phyloP scores from a whole-genome alignment of 164 flowering plant species.

The Santalum album region DNA sequence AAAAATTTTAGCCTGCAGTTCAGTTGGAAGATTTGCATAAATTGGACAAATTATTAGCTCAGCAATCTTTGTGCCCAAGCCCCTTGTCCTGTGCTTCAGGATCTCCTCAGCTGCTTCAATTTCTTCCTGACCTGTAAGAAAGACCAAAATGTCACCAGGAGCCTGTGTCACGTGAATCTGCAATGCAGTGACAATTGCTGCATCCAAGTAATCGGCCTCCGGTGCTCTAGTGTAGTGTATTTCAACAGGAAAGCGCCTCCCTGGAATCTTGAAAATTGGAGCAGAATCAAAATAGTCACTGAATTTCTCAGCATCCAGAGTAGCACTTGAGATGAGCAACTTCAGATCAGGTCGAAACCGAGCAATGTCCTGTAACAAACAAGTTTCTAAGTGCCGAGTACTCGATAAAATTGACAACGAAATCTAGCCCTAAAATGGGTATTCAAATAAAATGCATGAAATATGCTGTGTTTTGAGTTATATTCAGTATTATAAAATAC shows the following conservation, averaged over 20 bases:
- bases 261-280: slow-evolving; percentile 89
- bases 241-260: slow-evolving; percentile 90
- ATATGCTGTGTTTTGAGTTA: no score
- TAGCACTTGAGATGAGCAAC: slow-evolving; percentile 96
- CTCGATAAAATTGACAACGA: neutral
- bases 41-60: slow-evolving; percentile 95
- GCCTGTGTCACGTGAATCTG: slow-evolving; percentile 81
- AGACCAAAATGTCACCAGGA: slow-evolving; percentile 81
- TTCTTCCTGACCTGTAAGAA: slow-evolving; percentile 92
- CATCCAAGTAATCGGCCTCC: slow-evolving; percentile 93
- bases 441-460: no score
- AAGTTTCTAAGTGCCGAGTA: neutral
- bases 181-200: slow-evolving; percentile 83
- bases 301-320: slow-evolving; percentile 95
- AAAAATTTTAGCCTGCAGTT: slow-evolving; percentile 88
- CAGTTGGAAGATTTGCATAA: slow-evolving; percentile 95
- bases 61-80: slow-evolving; percentile 83
- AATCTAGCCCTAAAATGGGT: no score
- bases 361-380: slow-evolving; percentile 61
- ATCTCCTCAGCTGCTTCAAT: slow-evolving; percentile 92
- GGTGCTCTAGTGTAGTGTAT: slow-evolving; percentile 87
- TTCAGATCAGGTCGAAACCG: slow-evolving; percentile 86
- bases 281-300: slow-evolving; percentile 94
- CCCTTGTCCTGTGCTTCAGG: slow-evolving; percentile 77
- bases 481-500: no score